phyloP scores from a whole-genome alignment of 2,329 filamentous ascomycete species.

The Colletotrichum tropicicola region DNA sequence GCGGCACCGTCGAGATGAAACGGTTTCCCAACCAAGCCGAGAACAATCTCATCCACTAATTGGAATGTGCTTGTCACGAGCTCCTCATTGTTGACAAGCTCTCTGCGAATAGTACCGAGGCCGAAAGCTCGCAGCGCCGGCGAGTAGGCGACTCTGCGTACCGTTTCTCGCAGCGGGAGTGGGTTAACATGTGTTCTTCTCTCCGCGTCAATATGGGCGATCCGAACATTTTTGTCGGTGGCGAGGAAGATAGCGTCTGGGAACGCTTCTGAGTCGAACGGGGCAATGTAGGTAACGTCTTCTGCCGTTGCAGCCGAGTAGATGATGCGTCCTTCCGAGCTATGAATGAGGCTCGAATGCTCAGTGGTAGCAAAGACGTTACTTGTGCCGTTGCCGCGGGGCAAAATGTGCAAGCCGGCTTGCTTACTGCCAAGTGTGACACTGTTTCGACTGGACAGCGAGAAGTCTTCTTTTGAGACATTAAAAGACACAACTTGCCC shows the following conservation, averaged over 20 bases:
- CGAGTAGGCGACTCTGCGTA: conserved; percentile 88
- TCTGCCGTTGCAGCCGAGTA: conserved; percentile 95
- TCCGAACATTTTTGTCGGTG: conserved; percentile 77
- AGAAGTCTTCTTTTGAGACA: conserved; percentile 68
- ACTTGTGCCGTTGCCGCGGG: conserved; percentile 66
- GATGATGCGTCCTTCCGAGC: conserved; percentile 84
- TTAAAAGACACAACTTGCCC: conserved; percentile 88
- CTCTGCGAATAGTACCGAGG: conserved; percentile 83
- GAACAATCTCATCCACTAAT: conserved; percentile 89
- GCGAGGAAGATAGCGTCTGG: conserved; percentile 84
- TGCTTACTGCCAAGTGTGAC: conserved; percentile 88
- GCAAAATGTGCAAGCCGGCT: conserved; percentile 79
- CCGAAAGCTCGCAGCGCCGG: conserved; percentile 82
- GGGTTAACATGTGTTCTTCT: conserved; percentile 89
- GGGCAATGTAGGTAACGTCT: conserved; percentile 81
- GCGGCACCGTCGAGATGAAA: conserved; percentile 64
- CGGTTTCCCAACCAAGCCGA: conserved; percentile 77
- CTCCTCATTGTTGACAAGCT: conserved; percentile 77
- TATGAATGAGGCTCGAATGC: conserved; percentile 93
- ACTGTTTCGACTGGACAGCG: conserved; percentile 78
- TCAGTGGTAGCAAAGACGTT: conserved; percentile 95
- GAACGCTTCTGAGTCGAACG: conserved; percentile 84
- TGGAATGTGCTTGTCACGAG: conserved; percentile 82
- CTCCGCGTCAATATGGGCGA: conserved; percentile 84
- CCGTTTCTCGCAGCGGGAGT: conserved; percentile 80